Base-by-base conservation (phyloP, 768 basidiomycete genomes). In the Rubroboletus pulcherrimus region DNA sequence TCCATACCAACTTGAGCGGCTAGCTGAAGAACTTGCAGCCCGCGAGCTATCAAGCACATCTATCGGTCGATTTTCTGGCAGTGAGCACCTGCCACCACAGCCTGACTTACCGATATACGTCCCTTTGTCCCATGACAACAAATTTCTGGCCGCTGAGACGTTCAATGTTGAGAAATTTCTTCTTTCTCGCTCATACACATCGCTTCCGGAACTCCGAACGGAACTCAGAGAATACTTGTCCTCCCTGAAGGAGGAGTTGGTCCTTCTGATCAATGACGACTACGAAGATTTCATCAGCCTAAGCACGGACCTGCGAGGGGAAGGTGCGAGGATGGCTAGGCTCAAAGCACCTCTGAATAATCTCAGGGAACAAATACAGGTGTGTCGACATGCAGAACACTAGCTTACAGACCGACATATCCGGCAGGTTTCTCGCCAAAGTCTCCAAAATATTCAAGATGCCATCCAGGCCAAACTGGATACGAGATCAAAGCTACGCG, bases 241-340 rank as follows among this genome's bases (percentile, higher is more conserved):
- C 0, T 75, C 79, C 10, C 74, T 99, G 59, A 93, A 96, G 71
- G 92, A 95, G 69, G 96, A 97, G 69, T 81, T 99, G 35, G 93
- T 98, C 31, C 86, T 86, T 65, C 84, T 98, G 65, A 97, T 98
- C 69, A 98, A 99, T 72, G 89, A 93, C 63, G 97, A 98, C 73
- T 99, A 98, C 66, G 94, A 94, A 70, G 94, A 94, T 14, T 99
- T 98, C 69, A 96, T 98, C 65, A 93, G 91, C 63, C 78, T 99
- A 31, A 95, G 95, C 60, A 94, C 95, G 4, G 93, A 98, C 64
- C 70, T 98, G 60, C 81, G 86, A 61, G 93, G 89, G 42, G 95
- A 98, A 72, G 89, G 90, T 3, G 76, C 78, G 38, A 78, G 92
- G 59, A 69, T 96, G 62, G 78, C 80, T 55, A 75, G 80, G 55